Base-by-base conservation (phyloP, 208 protist genomes). In the Novymonas esmeraldas region DNA sequence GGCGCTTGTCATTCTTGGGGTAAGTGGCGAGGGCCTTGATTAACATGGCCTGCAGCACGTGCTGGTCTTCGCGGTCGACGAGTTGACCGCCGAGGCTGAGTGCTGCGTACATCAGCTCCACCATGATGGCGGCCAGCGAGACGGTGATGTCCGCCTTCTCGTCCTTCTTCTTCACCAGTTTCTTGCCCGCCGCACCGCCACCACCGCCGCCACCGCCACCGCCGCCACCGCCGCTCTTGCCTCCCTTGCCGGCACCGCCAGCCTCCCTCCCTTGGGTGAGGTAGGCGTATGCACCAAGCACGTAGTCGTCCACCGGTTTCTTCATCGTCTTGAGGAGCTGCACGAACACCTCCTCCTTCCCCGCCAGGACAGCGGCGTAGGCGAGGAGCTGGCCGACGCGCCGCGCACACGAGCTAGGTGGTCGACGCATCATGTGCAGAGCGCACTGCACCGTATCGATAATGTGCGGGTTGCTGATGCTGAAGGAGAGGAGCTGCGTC, bases 301-400 rank as follows among this genome's bases (percentile, higher is more conserved):
- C 75, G 70, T 96, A 96, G 26, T 76, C 79, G 45, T 94, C 90
- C 1, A 96, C 82, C 0, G 90, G 90, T 67, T 94, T 94, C 79
- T 94, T 94, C 84, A 94, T 90, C n/a, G 87, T 94, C 76, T 96
- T 96, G 42, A 96, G 82, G 3, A 96, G 62, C 67, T 92, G 90
- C 77, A 93, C 84, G 45, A 96, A 93, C 9, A 94, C 82, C 65
- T 93, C 91, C 33, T 84, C 29, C 20, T 94, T 85, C 2, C 86
- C 84, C 0, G 82, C 67, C 64, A 85, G 73, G 33, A 96, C 73
- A 11, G 90, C 87, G 5, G 84, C 85, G 73, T 87, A 94, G 26
- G 88, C 90, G n/a, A 96, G 71, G 11, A 96, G 75, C 64, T 94
- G 87, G 0, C 90, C 90, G 0, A 96, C 85, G 4, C 82, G 68